phyloP scores from a whole-genome alignment of 164 flowering plant species.

The Piper longum region DNA sequence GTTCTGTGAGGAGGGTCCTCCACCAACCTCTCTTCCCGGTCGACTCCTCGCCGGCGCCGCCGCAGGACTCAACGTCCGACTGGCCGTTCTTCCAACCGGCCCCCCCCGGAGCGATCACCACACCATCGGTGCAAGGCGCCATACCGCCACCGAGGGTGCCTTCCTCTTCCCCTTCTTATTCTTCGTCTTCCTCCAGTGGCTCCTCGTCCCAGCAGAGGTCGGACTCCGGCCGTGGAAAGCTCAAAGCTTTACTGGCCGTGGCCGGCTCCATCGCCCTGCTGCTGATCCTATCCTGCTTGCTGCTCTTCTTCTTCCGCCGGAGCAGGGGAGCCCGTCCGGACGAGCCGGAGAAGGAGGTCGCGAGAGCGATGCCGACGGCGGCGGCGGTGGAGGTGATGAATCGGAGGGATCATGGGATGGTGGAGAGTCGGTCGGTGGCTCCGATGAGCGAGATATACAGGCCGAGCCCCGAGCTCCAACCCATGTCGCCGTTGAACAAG shows the following conservation, averaged over 20 bases:
- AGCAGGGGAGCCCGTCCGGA: conserved; percentile 31
- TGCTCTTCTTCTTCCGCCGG: conserved; percentile 42
- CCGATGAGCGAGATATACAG: conserved; percentile 53
- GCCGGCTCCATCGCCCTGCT: conserved; percentile 67
- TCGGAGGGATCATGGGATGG: conserved; percentile 11
- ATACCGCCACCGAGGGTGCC: conserved; percentile 18
- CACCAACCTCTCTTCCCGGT: conserved; percentile 79
- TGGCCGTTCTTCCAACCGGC: conserved; percentile 73
- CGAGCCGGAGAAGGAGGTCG: conserved; percentile 62
- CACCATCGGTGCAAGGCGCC: conserved; percentile 10
- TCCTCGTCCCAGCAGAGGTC: conserved; percentile 31
- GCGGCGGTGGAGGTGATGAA: conserved; percentile 68
- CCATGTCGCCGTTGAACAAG: conserved; percentile 57
- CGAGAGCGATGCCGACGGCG: conserved; percentile 29
- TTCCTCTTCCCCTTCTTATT: not conserved
- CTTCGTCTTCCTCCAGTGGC: conserved; percentile 7
- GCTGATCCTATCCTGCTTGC: conserved; percentile 68
- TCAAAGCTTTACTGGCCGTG: conserved; percentile 53
- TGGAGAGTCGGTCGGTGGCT: conserved; percentile 43
- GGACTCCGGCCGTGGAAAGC: conserved; percentile 37
- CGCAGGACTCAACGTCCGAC: conserved; percentile 24
- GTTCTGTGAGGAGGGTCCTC: conserved; percentile 28
- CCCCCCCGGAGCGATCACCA: conserved; percentile 26
- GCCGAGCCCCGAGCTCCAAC: conserved; percentile 94
- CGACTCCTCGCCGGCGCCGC: conserved; percentile 27